These are phyloP conservation scores for Phytophthora lateralis DNA, from an alignment of 352 stramenopile genomes.

Conservation along the genomic window DNA sequence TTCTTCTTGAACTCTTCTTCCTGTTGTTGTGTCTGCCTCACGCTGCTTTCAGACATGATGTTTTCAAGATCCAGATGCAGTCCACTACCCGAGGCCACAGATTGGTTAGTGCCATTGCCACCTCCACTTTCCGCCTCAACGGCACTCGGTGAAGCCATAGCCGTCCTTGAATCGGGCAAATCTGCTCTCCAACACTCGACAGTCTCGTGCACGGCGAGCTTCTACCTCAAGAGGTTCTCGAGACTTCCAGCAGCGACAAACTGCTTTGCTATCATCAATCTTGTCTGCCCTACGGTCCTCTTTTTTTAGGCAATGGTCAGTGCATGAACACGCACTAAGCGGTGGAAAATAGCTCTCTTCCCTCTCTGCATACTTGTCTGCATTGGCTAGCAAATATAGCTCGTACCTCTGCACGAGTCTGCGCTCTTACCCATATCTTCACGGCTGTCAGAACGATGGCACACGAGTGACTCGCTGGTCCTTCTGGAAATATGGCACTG, in stretches of 20 bases:
- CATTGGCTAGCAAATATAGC: conserved; percentile 19
- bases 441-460: conserved; percentile 47
- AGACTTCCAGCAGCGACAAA: conserved; percentile 1
- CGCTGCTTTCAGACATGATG: conserved; percentile 3
- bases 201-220: background rate
- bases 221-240: background rate
- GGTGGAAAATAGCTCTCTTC: conserved; percentile 19
- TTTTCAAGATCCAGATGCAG: conserved; percentile 41
- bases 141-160: conserved; percentile 14
- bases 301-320: conserved; percentile 23
- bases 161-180: background rate
- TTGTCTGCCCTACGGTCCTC: conserved; percentile 5
- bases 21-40: conserved; percentile 1
- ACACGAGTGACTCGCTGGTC: conserved; percentile 51
- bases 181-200: background rate
- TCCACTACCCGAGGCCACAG: conserved; percentile 1
- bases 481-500: conserved; percentile 52
- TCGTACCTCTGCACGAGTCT: conserved; percentile 6
- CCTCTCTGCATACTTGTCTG: conserved; percentile 11
- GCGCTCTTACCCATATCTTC: background rate
- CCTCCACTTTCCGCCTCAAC: conserved; percentile 1
- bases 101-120: background rate
- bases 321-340: conserved; percentile 9
- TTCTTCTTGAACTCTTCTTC: conserved; percentile 42
- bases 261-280: conserved; percentile 17